Evolutionary conservation across 345 rosid genomes (phyloP).

Genomic region (Diplotaxis tenuifolia): DNA sequence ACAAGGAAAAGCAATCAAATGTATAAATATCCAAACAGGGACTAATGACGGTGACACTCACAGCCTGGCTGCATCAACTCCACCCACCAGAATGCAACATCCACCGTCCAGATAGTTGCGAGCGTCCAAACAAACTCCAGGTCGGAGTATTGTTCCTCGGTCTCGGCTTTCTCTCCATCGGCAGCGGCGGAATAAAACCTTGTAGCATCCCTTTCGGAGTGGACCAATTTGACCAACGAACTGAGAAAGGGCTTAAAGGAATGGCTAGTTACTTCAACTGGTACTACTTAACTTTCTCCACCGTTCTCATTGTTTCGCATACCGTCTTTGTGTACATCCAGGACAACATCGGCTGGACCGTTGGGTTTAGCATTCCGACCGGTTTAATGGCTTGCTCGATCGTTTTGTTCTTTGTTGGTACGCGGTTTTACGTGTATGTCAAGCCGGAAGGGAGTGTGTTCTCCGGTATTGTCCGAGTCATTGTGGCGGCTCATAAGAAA

Average conservation of each 20-base stretch:
- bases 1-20: not conserved
- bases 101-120: constrained; percentile 33
- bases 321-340: constrained; percentile 69
- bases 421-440: constrained; percentile 51
- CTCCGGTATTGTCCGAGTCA: constrained; percentile 50
- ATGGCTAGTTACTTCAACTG: constrained; percentile 68
- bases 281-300: constrained; percentile 60
- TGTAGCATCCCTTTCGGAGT: constrained; percentile 81
- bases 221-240: constrained; percentile 70
- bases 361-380: constrained; percentile 71
- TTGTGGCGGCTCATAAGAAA: constrained; percentile 55
- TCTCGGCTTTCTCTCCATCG: constrained; percentile 50
- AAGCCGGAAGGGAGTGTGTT: constrained; percentile 70
- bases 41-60: constrained; percentile 61
- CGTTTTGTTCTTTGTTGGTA: constrained; percentile 60
- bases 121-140: constrained; percentile 42
- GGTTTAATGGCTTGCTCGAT: constrained; percentile 51
- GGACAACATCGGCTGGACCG: constrained; percentile 59
- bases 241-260: constrained; percentile 60
- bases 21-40: constrained; percentile 53
- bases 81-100: constrained; percentile 56
- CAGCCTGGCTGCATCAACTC: constrained; percentile 62
- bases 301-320: constrained; percentile 46
- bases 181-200: constrained; percentile 72
- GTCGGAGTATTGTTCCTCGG: constrained; percentile 45